Percentiles rank a stretch among this genome's conserved stretches.
phyloP scores from a whole-genome alignment of 2,329 filamentous ascomycete genomes.

The Hypomyces perniciosus region DNA sequence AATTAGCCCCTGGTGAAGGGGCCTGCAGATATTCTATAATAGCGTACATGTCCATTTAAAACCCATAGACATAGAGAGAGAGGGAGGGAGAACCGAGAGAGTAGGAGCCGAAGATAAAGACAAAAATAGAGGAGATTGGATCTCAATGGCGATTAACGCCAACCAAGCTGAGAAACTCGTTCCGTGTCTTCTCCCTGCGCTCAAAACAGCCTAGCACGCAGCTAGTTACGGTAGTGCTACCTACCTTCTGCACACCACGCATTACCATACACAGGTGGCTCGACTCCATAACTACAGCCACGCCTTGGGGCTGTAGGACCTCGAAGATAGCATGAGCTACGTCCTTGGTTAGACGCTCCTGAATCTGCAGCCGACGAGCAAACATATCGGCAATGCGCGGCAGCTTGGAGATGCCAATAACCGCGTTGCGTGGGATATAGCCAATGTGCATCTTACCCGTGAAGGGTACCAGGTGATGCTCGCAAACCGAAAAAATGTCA shows the following conservation, averaged over 20 bases:
- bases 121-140: neutral
- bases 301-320: conserved; percentile 85
- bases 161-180: conserved; percentile 85
- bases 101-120: no score
- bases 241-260: conserved; percentile 93
- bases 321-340: conserved; percentile 92
- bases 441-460: conserved; percentile 99
- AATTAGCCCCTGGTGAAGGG: no score
- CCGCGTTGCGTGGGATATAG: conserved; percentile 86
- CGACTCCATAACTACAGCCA: conserved; percentile 96
- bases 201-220: conserved; percentile 97
- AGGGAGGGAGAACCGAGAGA: no score
- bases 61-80: no score
- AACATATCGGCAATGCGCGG: conserved; percentile 98
- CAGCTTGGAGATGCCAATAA: conserved; percentile 92
- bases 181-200: conserved; percentile 84
- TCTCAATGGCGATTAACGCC: conserved; percentile 26
- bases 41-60: no score
- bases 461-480: conserved; percentile 96
- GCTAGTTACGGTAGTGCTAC: conserved; percentile 82
- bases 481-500: conserved; percentile 88
- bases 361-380: conserved; percentile 84
- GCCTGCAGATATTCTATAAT: no score
- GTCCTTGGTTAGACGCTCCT: conserved; percentile 93
- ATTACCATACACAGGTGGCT: conserved; percentile 98